A percentile compares a stretch with the other conserved stretches of the same genome.
Conservation (phyloP, 108 stramenopile species). For the Skeletonema grethae region DNA sequence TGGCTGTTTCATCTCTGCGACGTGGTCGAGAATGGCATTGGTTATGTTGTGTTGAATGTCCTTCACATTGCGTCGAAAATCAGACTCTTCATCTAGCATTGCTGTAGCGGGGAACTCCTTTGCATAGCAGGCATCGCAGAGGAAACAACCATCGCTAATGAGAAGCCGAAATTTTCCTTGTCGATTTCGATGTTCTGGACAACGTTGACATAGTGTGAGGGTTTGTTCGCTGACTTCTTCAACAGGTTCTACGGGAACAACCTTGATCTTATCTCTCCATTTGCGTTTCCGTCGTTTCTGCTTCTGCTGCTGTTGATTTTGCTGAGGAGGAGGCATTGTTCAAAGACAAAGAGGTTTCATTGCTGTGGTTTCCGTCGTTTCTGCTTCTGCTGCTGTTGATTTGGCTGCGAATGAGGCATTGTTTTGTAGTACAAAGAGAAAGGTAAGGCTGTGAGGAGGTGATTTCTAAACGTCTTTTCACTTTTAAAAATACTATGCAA, state of each 20-base stretch:
- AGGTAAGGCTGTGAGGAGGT: too few relatives aligned
- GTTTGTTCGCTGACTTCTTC: constrained; percentile 16
- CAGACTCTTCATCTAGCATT: constrained; percentile 34
- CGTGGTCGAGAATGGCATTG: constrained; percentile 5
- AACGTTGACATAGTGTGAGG: constrained; percentile 27
- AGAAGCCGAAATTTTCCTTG: constrained; percentile 32
- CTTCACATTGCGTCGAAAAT: constrained; percentile 10
- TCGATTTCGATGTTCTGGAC: constrained; percentile 37
- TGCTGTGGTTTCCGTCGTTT: constrained; percentile 1
- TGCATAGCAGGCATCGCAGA: constrained; percentile 39
- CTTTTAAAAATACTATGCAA: too few relatives aligned
- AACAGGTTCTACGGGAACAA: background rate
- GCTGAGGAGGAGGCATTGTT: too few relatives aligned
- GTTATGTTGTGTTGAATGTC: constrained; percentile 6
- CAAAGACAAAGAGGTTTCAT: too few relatives aligned
- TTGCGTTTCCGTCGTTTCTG: background rate
- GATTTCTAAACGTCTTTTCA: too few relatives aligned
- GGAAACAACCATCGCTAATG: constrained; percentile 30
- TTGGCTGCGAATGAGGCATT: too few relatives aligned
- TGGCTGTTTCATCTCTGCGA: constrained; percentile 2
- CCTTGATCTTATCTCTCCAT: constrained; percentile 14
- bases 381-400: too few relatives aligned
- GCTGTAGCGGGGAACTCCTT: constrained; percentile 38
- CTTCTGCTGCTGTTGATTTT: too few relatives aligned
- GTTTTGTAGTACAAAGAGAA: too few relatives aligned